phyloP scores from a whole-genome alignment of 2,329 filamentous ascomycete genomes.

The Cordyceps tenuipes region DNA sequence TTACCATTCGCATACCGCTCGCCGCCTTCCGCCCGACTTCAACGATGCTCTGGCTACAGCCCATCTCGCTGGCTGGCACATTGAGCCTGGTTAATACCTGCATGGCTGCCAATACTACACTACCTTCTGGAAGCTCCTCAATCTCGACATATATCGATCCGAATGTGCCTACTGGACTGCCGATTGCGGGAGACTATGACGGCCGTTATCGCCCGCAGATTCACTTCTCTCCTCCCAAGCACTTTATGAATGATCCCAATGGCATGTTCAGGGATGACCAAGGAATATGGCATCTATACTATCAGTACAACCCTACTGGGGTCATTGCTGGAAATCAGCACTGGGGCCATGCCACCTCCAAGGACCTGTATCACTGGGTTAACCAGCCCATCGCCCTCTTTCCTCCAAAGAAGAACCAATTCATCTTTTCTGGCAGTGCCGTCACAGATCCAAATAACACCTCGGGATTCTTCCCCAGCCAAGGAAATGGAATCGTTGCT shows the following conservation, averaged over 20 bases:
- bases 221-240: slow-evolving; percentile 45
- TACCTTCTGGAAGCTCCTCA: not conserved
- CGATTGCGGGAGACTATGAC: slow-evolving; percentile 19
- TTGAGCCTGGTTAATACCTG: slow-evolving; percentile 4
- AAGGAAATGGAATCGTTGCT: slow-evolving; percentile 53
- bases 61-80: slow-evolving; percentile 5
- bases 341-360: slow-evolving; percentile 58
- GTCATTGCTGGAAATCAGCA: slow-evolving; percentile 50
- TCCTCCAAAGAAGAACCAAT: slow-evolving; percentile 34
- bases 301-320: slow-evolving; percentile 43
- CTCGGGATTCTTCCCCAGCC: slow-evolving; percentile 54
- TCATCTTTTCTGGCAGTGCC: slow-evolving; percentile 45
- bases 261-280: slow-evolving; percentile 51
- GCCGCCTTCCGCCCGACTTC: not conserved
- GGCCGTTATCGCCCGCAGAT: slow-evolving; percentile 39
- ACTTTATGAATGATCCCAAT: slow-evolving; percentile 57
- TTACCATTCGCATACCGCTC: not conserved
- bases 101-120: not conserved
- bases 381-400: slow-evolving; percentile 57
- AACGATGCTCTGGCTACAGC: slow-evolving; percentile 13
- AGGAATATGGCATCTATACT: slow-evolving; percentile 56
- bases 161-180: slow-evolving; percentile 17
- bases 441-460: slow-evolving; percentile 57
- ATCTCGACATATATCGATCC: slow-evolving; percentile 9
- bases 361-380: slow-evolving; percentile 55